Conservation (phyloP, 1,139 yeast species). For the Diutina ranongensis region DNA sequence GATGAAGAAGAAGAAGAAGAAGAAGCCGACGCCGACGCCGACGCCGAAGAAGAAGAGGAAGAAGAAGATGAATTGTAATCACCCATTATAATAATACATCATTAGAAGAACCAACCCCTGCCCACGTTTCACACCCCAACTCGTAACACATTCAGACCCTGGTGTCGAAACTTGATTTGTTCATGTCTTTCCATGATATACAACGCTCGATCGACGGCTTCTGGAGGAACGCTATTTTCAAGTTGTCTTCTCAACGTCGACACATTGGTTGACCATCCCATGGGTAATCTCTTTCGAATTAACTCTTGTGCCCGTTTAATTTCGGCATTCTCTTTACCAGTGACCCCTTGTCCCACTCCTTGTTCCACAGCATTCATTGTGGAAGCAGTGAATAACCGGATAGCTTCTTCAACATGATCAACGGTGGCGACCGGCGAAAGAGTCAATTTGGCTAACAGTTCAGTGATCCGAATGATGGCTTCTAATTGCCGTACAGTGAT, state of each 20-base stretch:
- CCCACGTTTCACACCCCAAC: constrained; percentile 8
- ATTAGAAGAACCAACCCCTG: too few species aligned
- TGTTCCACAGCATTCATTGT: constrained; percentile 97
- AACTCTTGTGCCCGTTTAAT: constrained; percentile 75
- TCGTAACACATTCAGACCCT: constrained; percentile 76
- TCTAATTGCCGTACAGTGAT: constrained; percentile 96
- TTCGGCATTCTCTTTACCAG: constrained; percentile 48
- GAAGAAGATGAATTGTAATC: neutral
- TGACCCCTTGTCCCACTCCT: constrained; percentile 42
- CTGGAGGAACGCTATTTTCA: constrained; percentile 54
- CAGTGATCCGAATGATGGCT: constrained; percentile 93
- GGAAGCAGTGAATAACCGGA: constrained; percentile 87
- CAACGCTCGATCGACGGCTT: constrained; percentile 77
- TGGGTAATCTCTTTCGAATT: constrained; percentile 81
- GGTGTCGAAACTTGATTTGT: constrained; percentile 77
- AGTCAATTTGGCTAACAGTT: constrained; percentile 80
- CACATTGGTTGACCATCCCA: constrained; percentile 94
- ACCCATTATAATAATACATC: too few species aligned
- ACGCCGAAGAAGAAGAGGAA: neutral
- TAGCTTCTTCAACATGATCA: constrained; percentile 91
- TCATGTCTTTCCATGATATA: constrained; percentile 78
- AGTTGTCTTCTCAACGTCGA: constrained; percentile 76
- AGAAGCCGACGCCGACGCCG: too few species aligned
- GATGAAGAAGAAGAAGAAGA: neutral
- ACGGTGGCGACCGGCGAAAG: constrained; percentile 77